Evolutionary conservation across 352 stramenopile genomes (phyloP).

Genomic region (Phytophthora crassamura): DNA sequence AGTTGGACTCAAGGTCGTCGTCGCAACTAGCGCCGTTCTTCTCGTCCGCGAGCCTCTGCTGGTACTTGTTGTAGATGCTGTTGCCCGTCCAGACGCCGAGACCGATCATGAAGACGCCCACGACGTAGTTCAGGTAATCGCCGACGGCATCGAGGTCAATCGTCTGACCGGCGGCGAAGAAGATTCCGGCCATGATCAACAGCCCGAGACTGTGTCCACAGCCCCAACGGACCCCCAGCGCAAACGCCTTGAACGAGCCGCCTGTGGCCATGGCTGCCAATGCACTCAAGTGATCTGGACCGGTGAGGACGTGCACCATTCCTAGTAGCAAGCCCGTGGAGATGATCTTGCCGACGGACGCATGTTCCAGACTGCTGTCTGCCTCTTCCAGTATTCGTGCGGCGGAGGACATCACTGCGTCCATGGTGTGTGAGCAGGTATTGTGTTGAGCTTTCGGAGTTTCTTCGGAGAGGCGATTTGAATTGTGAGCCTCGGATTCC

Average conservation of each 20-base stretch:
- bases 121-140: constrained; percentile 52
- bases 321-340: constrained; percentile 50
- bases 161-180: constrained; percentile 55
- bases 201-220: constrained; percentile 83
- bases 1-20: constrained; percentile 12
- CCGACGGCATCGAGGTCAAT: constrained; percentile 45
- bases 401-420: constrained; percentile 1
- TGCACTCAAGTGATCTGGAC: constrained; percentile 77
- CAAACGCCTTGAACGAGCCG: constrained; percentile 66
- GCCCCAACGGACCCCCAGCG: constrained; percentile 84
- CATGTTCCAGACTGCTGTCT: constrained; percentile 36
- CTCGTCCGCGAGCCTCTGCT: constrained; percentile 15
- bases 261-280: constrained; percentile 76
- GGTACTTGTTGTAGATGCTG: constrained; percentile 40
- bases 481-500: not conserved
- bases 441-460: constrained; percentile 1
- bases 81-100: constrained; percentile 49
- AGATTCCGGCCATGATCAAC: constrained; percentile 70
- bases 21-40: constrained; percentile 20
- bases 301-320: constrained; percentile 57
- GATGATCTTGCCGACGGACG: constrained; percentile 48
- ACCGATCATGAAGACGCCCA: constrained; percentile 65
- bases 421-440: constrained; percentile 3
- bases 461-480: constrained; percentile 9
- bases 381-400: constrained; percentile 25